phyloP scores from a whole-genome alignment of 331 rosid species.

The Acacia pycnantha region DNA sequence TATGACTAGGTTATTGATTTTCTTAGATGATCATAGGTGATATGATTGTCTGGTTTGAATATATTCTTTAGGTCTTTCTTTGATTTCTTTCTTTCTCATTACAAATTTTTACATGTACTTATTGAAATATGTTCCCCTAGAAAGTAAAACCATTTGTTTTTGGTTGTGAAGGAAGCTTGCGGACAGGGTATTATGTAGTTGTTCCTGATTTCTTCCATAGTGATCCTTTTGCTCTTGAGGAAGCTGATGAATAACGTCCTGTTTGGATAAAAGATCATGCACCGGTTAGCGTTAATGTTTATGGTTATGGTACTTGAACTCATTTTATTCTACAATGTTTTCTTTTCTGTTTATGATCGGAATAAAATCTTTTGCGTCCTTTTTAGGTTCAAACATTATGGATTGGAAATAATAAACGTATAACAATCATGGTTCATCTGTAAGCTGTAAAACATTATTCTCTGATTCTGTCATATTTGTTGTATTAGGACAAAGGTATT shows the following conservation, averaged over 20 bases:
- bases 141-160: slow-evolving; percentile 18
- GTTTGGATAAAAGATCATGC: slow-evolving; percentile 54
- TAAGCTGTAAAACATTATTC: background rate
- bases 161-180: slow-evolving; percentile 56
- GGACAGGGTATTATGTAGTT: slow-evolving; percentile 60
- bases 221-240: slow-evolving; percentile 40
- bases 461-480: slow-evolving; percentile 22
- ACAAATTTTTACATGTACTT: background rate
- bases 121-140: background rate
- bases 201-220: slow-evolving; percentile 59
- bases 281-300: slow-evolving; percentile 39
- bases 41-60: too few relatives aligned
- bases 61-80: background rate
- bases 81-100: background rate
- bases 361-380: background rate
- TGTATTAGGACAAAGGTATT: slow-evolving; percentile 51
- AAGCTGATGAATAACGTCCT: slow-evolving; percentile 18
- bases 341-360: background rate
- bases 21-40: too few relatives aligned
- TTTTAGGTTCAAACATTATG: background rate
- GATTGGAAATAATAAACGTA: background rate
- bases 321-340: background rate
- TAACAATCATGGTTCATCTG: background rate
- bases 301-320: background rate
- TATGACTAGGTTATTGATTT: too few relatives aligned